These are phyloP conservation scores for Borovskyia barvae DNA, from an alignment of 208 protist species.

Conservation along the genomic window DNA sequence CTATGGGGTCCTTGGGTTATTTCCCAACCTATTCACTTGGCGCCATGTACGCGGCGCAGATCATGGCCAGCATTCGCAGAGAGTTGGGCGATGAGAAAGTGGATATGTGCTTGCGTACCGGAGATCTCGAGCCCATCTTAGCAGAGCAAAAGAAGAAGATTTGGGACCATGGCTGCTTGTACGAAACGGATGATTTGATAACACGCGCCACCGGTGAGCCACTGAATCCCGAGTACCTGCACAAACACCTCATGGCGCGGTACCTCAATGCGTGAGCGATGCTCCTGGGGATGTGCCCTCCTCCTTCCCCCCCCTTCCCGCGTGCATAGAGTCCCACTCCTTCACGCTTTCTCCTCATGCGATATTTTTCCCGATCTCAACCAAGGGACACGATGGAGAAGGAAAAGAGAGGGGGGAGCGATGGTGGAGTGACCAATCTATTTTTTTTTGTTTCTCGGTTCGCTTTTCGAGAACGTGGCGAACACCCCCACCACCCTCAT, in stretches of 20 bases:
- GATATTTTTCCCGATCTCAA: no score
- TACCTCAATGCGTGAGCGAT: constrained; percentile 41
- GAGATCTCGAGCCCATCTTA: constrained; percentile 55
- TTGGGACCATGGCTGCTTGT: constrained; percentile 52
- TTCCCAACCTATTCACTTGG: constrained; percentile 90
- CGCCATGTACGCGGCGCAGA: constrained; percentile 81
- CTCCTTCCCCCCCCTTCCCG: no score
- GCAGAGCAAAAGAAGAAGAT: constrained; percentile 74
- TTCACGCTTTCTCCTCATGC: no score
- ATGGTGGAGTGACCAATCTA: no score
- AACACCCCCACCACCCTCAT: no score
- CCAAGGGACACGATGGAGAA: no score
- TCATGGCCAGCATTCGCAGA: constrained; percentile 65
- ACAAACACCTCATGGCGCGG: constrained; percentile 71
- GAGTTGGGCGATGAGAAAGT: constrained; percentile 63
- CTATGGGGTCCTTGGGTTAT: constrained; percentile 68
- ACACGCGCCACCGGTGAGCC: constrained; percentile 64
- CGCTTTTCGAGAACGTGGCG: no score
- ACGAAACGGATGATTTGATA: constrained; percentile 76
- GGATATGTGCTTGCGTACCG: constrained; percentile 46
- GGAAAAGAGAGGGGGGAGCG: no score
- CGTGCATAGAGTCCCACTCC: no score
- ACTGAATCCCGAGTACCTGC: constrained; percentile 78
- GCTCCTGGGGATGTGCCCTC: no score
- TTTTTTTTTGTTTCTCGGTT: no score